phyloP scores from a whole-genome alignment of 2,329 filamentous ascomycete species.

The Arachnomyces sp. region DNA sequence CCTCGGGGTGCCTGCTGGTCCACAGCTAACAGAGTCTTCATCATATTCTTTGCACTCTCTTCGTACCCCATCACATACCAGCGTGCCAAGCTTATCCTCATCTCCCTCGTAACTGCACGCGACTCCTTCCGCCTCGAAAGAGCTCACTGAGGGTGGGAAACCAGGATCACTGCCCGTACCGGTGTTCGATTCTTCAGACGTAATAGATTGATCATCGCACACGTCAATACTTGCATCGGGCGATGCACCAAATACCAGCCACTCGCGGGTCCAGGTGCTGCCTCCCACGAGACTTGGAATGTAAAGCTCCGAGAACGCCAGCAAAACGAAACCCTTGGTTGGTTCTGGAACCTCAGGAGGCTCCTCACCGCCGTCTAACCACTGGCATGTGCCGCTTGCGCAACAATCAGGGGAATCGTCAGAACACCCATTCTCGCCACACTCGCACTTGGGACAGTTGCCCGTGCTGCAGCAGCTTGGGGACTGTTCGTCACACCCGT shows the following conservation, averaged over 20 bases:
- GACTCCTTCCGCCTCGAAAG: too few species aligned
- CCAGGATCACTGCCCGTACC: too few species aligned
- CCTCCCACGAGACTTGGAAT: not conserved
- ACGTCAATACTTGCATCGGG: not conserved
- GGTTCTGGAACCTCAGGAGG: not conserved
- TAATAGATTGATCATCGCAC: not conserved
- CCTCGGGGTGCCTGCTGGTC: too few species aligned
- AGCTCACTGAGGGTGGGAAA: too few species aligned
- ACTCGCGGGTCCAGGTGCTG: constrained; percentile 1
- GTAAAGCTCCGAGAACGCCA: constrained; percentile 1
- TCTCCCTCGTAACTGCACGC: too few species aligned
- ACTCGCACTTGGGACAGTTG: constrained; percentile 5
- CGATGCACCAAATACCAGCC: not conserved
- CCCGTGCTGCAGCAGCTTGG: constrained; percentile 3
- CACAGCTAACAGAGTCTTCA: too few species aligned
- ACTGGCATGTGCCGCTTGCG: constrained; percentile 3
- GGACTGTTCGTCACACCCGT: constrained; percentile 4
- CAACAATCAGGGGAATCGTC: constrained; percentile 3
- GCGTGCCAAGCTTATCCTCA: too few species aligned
- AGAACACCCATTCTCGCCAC: constrained; percentile 2
- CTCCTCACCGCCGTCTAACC: constrained; percentile 4
- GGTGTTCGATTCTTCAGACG: too few species aligned
- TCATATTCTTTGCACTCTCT: too few species aligned
- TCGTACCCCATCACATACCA: too few species aligned
- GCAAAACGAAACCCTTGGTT: not conserved